These are phyloP conservation scores for Ilyonectria robusta DNA, from an alignment of 2,329 filamentous ascomycete species.

Conservation along the genomic window DNA sequence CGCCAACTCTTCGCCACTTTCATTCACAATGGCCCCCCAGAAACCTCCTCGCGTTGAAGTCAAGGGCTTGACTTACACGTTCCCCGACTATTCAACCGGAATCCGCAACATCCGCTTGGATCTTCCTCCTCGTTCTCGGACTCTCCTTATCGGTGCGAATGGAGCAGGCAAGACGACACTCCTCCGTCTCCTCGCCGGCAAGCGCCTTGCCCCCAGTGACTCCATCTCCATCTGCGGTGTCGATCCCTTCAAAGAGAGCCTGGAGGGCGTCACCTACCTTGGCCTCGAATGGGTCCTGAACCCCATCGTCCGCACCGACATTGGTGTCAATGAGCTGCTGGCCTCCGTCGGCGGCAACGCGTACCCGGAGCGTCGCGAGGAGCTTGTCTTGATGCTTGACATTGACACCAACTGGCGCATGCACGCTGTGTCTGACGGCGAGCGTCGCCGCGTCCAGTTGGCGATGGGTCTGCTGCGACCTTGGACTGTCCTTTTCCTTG, in stretches of 20 bases:
- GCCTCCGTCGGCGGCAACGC: slow-evolving; percentile 87
- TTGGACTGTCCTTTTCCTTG: slow-evolving; percentile 91
- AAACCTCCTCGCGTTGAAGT: slow-evolving; percentile 77
- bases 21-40: slow-evolving; percentile 48
- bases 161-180: slow-evolving; percentile 98
- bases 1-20: slow-evolving; percentile 13
- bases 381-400: slow-evolving; percentile 89
- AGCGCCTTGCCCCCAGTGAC: slow-evolving; percentile 86
- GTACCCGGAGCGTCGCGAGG: slow-evolving; percentile 86
- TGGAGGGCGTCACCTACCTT: slow-evolving; percentile 96
- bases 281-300: slow-evolving; percentile 99
- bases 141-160: slow-evolving; percentile 94
- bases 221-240: slow-evolving; percentile 84
- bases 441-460: slow-evolving; percentile 90
- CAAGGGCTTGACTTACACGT: slow-evolving; percentile 85
- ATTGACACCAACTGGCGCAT: slow-evolving; percentile 95
- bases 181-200: slow-evolving; percentile 92
- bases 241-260: slow-evolving; percentile 91
- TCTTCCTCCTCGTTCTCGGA: slow-evolving; percentile 87
- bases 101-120: slow-evolving; percentile 80
- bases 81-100: slow-evolving; percentile 87
- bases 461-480: slow-evolving; percentile 95
- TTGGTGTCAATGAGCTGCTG: slow-evolving; percentile 89
- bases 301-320: slow-evolving; percentile 94
- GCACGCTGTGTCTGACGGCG: slow-evolving; percentile 95